Percentiles rank a stretch among this genome's conserved stretches.
phyloP scores from a whole-genome alignment of 148 eudicot species.

The Amaranthus cruentus region DNA sequence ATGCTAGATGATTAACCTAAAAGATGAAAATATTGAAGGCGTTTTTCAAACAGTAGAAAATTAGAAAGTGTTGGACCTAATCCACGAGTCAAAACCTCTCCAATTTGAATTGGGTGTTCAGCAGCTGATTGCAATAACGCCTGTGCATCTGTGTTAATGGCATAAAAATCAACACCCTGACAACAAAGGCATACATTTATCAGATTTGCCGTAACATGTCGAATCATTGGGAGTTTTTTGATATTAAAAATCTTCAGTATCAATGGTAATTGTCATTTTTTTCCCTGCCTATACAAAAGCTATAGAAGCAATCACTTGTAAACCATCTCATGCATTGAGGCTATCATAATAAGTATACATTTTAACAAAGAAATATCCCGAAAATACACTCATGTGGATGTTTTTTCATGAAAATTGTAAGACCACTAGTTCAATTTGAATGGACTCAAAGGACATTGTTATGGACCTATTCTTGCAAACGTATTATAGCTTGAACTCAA shows the following conservation, averaged over 20 bases:
- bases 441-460: too few species aligned
- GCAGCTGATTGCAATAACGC: constrained; percentile 86
- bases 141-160: constrained; percentile 98
- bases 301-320: not conserved
- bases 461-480: too few species aligned
- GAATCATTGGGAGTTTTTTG: not conserved
- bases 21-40: not conserved
- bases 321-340: not conserved
- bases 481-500: too few species aligned
- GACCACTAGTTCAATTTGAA: too few species aligned
- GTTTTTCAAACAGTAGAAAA: not conserved
- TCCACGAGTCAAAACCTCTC: constrained; percentile 98
- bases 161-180: constrained; percentile 97
- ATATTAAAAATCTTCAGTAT: not conserved
- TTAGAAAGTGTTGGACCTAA: constrained; percentile 58
- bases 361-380: too few species aligned
- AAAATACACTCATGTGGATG: too few species aligned
- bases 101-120: constrained; percentile 84
- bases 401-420: too few species aligned
- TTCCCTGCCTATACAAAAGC: not conserved
- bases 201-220: constrained; percentile 1
- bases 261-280: not conserved
- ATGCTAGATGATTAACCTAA: not conserved
- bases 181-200: constrained; percentile 22
- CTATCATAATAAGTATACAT: too few species aligned